Conservation (phyloP, 1,284 basidiomycete genomes). For the Ceratobasidium sp. region DNA sequence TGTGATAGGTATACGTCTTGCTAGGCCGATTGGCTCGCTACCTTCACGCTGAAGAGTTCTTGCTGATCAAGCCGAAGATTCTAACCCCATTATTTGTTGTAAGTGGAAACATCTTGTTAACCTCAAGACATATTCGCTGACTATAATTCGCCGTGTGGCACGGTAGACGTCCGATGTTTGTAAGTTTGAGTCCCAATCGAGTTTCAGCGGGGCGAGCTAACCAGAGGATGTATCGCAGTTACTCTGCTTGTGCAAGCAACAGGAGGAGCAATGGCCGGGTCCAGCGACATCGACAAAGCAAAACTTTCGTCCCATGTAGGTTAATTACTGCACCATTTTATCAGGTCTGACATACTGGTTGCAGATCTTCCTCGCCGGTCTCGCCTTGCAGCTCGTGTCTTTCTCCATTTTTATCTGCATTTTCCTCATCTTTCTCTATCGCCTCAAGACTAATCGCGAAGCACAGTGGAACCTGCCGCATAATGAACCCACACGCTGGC, state of each 20-base stretch:
- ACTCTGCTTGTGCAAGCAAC: slow-evolving; percentile 17
- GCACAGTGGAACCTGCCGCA: background rate
- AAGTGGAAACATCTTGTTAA: background rate
- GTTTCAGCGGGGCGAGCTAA: too few species aligned
- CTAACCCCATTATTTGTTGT: slow-evolving; percentile 14
- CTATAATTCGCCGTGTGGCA: too few species aligned
- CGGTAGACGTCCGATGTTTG: slow-evolving; percentile 17
- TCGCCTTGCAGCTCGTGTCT: slow-evolving; percentile 12
- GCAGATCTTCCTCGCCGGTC: slow-evolving; percentile 20
- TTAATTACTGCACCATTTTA: too few species aligned
- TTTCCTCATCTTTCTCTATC: slow-evolving; percentile 20
- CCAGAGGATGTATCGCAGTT: background rate
- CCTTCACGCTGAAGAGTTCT: slow-evolving; percentile 24
- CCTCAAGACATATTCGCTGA: too few species aligned
- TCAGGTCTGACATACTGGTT: background rate
- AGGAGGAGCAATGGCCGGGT: slow-evolving; percentile 14
- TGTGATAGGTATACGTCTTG: slow-evolving; percentile 11
- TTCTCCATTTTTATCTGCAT: background rate
- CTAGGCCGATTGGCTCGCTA: slow-evolving; percentile 8
- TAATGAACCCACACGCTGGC: background rate
- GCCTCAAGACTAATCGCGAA: slow-evolving; percentile 7
- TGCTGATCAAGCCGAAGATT: slow-evolving; percentile 8
- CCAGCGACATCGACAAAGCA: background rate
- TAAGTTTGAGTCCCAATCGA: background rate
- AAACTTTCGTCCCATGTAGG: slow-evolving; percentile 14